These are phyloP conservation scores for Henningerozyma blattae DNA, from an alignment of 805 yeast species.

Conservation along the genomic window DNA sequence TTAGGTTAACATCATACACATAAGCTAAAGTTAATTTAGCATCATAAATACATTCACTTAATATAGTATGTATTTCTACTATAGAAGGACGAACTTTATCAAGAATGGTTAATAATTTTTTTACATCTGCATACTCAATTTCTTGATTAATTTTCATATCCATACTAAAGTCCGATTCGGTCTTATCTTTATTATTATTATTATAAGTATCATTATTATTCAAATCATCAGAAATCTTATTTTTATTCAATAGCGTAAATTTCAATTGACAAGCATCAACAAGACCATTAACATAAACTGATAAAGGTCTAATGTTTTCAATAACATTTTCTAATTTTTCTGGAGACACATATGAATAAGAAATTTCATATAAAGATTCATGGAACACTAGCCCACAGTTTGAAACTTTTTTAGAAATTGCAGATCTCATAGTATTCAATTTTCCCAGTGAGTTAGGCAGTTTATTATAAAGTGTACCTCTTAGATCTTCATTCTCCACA, in stretches of 20 bases:
- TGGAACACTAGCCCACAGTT: conserved; percentile 29
- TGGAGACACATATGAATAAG: conserved; percentile 37
- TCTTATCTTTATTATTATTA: conserved; percentile 5
- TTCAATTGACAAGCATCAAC: conserved; percentile 38
- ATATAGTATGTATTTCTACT: conserved; percentile 21
- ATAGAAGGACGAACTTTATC: conserved; percentile 23
- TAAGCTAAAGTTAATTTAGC: conserved; percentile 26
- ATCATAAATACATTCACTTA: conserved; percentile 25
- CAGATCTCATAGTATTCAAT: conserved; percentile 24
- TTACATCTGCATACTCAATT: conserved; percentile 26
- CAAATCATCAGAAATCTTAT: neutral
- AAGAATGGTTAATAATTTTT: conserved; percentile 22
- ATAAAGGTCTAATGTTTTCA: conserved; percentile 21
- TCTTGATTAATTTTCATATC: conserved; percentile 20
- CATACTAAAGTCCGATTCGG: too few relatives aligned
- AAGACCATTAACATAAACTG: conserved; percentile 29
- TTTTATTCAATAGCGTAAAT: conserved; percentile 25
- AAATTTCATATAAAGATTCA: conserved; percentile 37
- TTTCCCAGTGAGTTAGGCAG: conserved; percentile 22
- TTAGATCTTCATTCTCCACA: conserved; percentile 3
- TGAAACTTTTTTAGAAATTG: conserved; percentile 24
- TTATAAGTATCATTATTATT: neutral
- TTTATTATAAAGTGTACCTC: conserved; percentile 7
- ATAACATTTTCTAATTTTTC: conserved; percentile 27
- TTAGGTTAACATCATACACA: conserved; percentile 29